phyloP scores from a whole-genome alignment of 441 rosid species.

The Melastoma candidum region DNA sequence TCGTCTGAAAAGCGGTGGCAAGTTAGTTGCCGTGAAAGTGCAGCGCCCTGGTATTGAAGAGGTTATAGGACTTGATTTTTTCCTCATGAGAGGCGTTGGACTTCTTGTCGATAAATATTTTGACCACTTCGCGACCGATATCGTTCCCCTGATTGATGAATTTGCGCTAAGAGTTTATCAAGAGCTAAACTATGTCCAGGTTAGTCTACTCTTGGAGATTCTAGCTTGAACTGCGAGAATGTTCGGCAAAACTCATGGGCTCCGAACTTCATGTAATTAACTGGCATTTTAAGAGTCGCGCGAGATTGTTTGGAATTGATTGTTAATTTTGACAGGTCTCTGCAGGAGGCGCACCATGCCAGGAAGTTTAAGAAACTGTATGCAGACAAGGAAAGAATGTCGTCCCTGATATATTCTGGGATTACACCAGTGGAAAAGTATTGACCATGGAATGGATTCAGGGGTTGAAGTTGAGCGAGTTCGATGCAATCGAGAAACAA shows the following conservation, averaged over 20 bases:
- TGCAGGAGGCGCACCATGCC: conserved; percentile 98
- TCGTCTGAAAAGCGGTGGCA: conserved; percentile 56
- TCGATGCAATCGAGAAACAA: conserved; percentile 74
- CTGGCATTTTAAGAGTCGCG: neutral
- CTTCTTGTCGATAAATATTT: conserved; percentile 56
- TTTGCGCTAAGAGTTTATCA: conserved; percentile 80
- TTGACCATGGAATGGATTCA: conserved; percentile 97
- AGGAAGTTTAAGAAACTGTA: conserved; percentile 77
- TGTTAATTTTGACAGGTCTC: conserved; percentile 43
- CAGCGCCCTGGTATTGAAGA: conserved; percentile 92
- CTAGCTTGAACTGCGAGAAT: neutral
- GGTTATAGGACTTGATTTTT: conserved; percentile 80
- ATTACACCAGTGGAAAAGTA: conserved; percentile 75
- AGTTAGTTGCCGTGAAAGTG: conserved; percentile 67
- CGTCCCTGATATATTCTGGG: conserved; percentile 95
- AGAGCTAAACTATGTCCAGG: conserved; percentile 91
- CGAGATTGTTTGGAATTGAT: conserved; percentile 24
- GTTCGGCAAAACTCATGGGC: neutral
- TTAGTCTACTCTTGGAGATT: conserved; percentile 16
- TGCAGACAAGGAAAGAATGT: conserved; percentile 83
- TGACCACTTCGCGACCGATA: conserved; percentile 61
- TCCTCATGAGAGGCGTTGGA: conserved; percentile 75
- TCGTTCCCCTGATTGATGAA: conserved; percentile 71
- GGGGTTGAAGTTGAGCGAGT: conserved; percentile 83
- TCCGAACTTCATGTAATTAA: no score